These are phyloP conservation scores for Cercophora sp. DNA, from an alignment of 495 filamentous ascomycete species.

Conservation along the genomic window DNA sequence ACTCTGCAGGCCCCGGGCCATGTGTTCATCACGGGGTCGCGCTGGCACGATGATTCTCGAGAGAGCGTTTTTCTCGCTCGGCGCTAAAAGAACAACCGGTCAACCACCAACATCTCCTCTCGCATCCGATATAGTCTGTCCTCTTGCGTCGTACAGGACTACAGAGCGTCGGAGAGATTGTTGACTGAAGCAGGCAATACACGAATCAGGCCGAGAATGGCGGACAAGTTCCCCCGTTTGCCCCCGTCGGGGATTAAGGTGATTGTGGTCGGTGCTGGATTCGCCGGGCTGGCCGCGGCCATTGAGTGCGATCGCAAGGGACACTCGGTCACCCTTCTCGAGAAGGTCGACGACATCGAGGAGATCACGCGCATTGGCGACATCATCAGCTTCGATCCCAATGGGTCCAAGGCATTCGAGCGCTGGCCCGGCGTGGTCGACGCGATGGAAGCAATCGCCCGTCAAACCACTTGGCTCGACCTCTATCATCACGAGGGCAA, in stretches of 20 bases:
- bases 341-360: slow-evolving; percentile 34
- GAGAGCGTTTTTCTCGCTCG: background rate
- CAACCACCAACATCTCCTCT: background rate
- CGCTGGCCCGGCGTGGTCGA: slow-evolving; percentile 48
- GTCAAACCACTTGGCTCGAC: slow-evolving; percentile 37
- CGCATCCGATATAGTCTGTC: background rate
- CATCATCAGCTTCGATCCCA: slow-evolving; percentile 52
- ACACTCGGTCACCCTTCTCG: slow-evolving; percentile 31
- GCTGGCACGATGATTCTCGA: background rate
- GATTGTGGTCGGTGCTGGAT: slow-evolving; percentile 58
- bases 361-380: slow-evolving; percentile 47
- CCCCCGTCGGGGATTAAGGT: slow-evolving; percentile 49
- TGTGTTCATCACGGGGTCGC: background rate
- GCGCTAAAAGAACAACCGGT: slow-evolving; percentile 11
- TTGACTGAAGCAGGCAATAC: no score
- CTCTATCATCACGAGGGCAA: slow-evolving; percentile 30
- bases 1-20: background rate
- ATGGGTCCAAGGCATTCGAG: slow-evolving; percentile 43
- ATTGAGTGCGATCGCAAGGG: slow-evolving; percentile 52
- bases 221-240: slow-evolving; percentile 19
- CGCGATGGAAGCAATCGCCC: slow-evolving; percentile 46
- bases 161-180: no score
- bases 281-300: slow-evolving; percentile 57
- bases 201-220: slow-evolving; percentile 8
- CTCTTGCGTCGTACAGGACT: no score